Evolutionary conservation across 164 flowering plant species (phyloP), one percentile per base, ranked within the genome.

Genomic region (Kingdonia uniflora): DNA sequence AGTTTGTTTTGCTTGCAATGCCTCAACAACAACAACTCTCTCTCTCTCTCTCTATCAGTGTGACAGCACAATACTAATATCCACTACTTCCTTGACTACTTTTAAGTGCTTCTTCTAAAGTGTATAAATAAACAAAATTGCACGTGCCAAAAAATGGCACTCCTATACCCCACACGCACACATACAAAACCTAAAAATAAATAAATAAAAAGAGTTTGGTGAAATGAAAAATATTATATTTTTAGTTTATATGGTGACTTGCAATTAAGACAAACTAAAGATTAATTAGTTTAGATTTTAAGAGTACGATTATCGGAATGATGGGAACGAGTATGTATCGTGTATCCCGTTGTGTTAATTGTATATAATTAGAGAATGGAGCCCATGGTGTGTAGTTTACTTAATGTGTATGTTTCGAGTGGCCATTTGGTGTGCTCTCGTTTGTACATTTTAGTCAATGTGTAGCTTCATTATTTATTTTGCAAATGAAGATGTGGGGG

Each of bases 101-200:
- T 55, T 53, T 52, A 24, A 54, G 63, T 58, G 62, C 67, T 50
- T 49, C 58, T 24, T 44, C 49, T 42, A 61, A 49, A 53, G 60
- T 55, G 54, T 64, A 59, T 73, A 48, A 66, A 69, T 73, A 69
- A 59, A 38, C 63, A 23, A 11, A 41, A 42, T 53, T 61, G 49
- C 84, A 76, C 79, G 84, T 72, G 80, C 56, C 60, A 51, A 49
- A 24, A n/a, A 8, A 21, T 52, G 41, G 65, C 78, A 71, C 76
- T 72, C 75, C 59, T 54, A 29, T 33, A 19, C 46, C 42, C 57
- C 60, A 49, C 42, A 55, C 67, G 46, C 50, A 25, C n/a, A 51
- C 17, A 19, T 51, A 51, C 35, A 29, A 29, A 29, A 29, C 35
- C 8, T 29, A 29, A 29, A n/a, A n/a, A n/a, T n/a, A n/a, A n/a